These are phyloP conservation scores for Acanthamoeba culbertsoni DNA, from an alignment of 208 protist species.

Conservation along the genomic window DNA sequence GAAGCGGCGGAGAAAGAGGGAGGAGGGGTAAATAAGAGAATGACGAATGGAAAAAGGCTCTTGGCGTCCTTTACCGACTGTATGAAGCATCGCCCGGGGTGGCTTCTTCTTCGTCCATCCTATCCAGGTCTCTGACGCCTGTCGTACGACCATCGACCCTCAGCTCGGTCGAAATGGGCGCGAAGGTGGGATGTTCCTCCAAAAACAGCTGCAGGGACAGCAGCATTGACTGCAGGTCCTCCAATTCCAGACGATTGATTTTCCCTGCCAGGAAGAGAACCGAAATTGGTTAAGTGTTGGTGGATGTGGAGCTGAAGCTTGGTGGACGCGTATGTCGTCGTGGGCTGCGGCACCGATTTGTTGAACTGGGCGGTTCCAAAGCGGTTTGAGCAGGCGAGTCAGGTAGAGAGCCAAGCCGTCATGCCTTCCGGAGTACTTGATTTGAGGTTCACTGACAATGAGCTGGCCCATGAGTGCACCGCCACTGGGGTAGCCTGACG, in stretches of 20 bases:
- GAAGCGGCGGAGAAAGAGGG: too few species aligned
- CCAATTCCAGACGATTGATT: not conserved
- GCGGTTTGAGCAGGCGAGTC: not conserved
- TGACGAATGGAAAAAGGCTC: too few species aligned
- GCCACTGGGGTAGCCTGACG: not conserved
- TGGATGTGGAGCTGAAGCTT: too few species aligned
- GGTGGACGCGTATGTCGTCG: too few species aligned
- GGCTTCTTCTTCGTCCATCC: not conserved
- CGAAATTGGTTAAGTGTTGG: not conserved
- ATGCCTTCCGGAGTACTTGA: not conserved
- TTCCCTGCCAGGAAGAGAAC: not conserved
- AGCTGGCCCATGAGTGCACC: not conserved
- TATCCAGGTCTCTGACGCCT: too few species aligned
- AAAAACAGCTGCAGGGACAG: not conserved
- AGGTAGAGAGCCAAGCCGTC: not conserved
- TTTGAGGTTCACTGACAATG: not conserved
- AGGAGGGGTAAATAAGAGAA: too few species aligned
- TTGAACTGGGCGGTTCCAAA: not conserved
- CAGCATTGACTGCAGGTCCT: slow-evolving; percentile 7
- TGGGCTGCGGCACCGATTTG: not conserved
- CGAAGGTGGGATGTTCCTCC: not conserved
- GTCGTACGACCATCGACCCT: not conserved
- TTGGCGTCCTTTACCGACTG: too few species aligned
- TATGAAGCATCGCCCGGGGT: not conserved
- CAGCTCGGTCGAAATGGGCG: not conserved